These are phyloP conservation scores for Metarhizium humberi DNA, from an alignment of 2,329 filamentous ascomycete species.

Conservation along the genomic window DNA sequence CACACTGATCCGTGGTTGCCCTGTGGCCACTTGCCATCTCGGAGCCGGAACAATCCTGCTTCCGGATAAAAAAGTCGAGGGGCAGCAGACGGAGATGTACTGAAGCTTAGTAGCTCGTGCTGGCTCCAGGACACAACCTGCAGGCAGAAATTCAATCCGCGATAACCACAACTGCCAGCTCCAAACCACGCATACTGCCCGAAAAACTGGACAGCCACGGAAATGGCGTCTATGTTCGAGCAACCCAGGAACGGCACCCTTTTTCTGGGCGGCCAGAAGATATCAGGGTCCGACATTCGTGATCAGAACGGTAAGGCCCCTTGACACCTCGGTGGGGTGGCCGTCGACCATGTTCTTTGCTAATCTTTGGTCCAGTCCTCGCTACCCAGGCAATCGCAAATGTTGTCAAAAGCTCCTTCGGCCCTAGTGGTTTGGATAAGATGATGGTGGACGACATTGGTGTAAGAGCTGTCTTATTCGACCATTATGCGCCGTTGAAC, in stretches of 20 bases:
- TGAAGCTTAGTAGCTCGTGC: constrained; percentile 10
- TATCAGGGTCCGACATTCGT: constrained; percentile 90
- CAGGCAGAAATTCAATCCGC: constrained; percentile 5
- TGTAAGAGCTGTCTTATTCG: constrained; percentile 37
- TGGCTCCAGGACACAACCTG: constrained; percentile 4
- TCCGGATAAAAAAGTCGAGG: constrained; percentile 20
- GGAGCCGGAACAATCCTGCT: constrained; percentile 18
- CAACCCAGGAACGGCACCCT: constrained; percentile 91
- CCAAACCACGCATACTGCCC: constrained; percentile 2
- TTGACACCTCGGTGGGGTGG: neutral
- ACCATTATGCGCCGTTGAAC: neutral
- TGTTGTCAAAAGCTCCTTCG: constrained; percentile 98
- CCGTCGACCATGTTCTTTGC: constrained; percentile 2
- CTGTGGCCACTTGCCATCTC: neutral
- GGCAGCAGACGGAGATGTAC: constrained; percentile 9
- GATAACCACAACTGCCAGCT: constrained; percentile 3
- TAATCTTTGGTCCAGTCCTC: constrained; percentile 48
- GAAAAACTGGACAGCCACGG: constrained; percentile 15
- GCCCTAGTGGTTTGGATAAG: constrained; percentile 93
- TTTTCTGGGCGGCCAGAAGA: constrained; percentile 95
- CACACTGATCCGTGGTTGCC: neutral
- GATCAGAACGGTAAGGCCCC: constrained; percentile 75
- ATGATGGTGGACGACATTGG: constrained; percentile 99
- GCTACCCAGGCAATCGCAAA: constrained; percentile 97
- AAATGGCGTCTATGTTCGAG: constrained; percentile 93